Base-by-base conservation (phyloP, 1,284 basidiomycete species). In the Baeospora myosura region DNA sequence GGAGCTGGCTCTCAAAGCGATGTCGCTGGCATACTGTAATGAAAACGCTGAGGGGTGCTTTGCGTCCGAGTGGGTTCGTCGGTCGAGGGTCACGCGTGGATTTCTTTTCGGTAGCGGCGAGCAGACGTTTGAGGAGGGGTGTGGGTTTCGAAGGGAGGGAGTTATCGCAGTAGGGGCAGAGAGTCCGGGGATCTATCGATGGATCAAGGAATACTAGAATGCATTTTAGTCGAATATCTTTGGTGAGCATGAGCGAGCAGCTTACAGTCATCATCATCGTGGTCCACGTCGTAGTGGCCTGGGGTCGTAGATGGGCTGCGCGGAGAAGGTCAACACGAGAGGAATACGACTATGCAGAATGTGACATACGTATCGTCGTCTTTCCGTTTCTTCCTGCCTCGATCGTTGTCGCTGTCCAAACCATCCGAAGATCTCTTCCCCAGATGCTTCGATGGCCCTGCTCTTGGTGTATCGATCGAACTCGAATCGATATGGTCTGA, bases 131-230 rank as follows among this genome's bases (percentile, higher is more conserved):
- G n/a, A 89, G 65, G 21, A 70, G 60, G 1, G 76, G 72, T 0
- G 85, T 84, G 2, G 81, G 81, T 2, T 68, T 61, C 2, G 65
- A 45, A 2, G 86, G 88, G 5, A 88, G 66, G 0, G 62, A 68
- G 24, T 74, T 71, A 51, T 90, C 86, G 49, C 86, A 90, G 58
- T 80, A 90, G 0, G 86, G 85, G 52, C 87, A 90, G 2, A 88
- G 59, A 0, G 68, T 76, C 4, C 65, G 66, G 5, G 82, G 82
- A 49, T 88, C 84, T 12, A 68, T 58, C 24, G 56, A 48, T 3
- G 68, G 60, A 33, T 65, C 62, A 17, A 69, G 55, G 33, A 70
- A 67, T 37, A 71, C 67, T 75, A 49, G n/a, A n/a, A n/a, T n/a
- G n/a, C n/a, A n/a, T 3, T 42, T 26, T 18, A 47, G 40, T 41